phyloP scores from a whole-genome alignment of 768 basidiomycete species.

The Collybiopsis luxurians region DNA sequence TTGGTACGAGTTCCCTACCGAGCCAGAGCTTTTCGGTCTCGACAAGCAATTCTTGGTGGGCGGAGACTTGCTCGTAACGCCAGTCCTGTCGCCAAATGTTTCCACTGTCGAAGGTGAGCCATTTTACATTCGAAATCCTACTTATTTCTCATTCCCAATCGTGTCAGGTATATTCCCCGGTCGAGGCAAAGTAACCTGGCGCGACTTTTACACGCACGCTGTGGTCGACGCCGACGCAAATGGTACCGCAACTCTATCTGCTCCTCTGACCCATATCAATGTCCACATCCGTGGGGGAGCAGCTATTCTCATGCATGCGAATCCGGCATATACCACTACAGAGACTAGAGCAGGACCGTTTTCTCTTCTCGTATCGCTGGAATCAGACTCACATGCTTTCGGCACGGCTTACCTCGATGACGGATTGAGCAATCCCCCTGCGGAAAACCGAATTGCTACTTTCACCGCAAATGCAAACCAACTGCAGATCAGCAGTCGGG shows the following conservation, averaged over 20 bases:
- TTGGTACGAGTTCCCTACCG: constrained; percentile 76
- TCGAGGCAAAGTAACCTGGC: constrained; percentile 54
- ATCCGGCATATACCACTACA: constrained; percentile 64
- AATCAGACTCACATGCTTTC: constrained; percentile 43
- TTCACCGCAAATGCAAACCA: constrained; percentile 35
- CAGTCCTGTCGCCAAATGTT: constrained; percentile 67
- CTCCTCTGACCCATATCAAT: constrained; percentile 73
- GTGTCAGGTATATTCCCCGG: constrained; percentile 62
- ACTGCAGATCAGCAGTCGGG: constrained; percentile 36
- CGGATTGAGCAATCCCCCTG: constrained; percentile 59
- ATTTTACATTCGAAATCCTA: background rate
- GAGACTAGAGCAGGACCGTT: constrained; percentile 65
- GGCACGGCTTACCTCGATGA: constrained; percentile 72
- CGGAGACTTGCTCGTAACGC: constrained; percentile 68
- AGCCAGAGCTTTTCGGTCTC: constrained; percentile 58
- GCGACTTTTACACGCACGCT: constrained; percentile 73
- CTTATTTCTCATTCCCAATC: background rate
- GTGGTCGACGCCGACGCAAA: constrained; percentile 41
- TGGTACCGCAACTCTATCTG: constrained; percentile 40
- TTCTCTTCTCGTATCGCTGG: constrained; percentile 57
- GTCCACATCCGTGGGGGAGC: constrained; percentile 73
- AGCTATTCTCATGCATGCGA: constrained; percentile 58
- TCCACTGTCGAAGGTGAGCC: constrained; percentile 60
- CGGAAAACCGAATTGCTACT: constrained; percentile 44
- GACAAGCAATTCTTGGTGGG: constrained; percentile 76